These are phyloP conservation scores for Melampsora americana DNA, from an alignment of 1,284 basidiomycete genomes.

Conservation along the genomic window DNA sequence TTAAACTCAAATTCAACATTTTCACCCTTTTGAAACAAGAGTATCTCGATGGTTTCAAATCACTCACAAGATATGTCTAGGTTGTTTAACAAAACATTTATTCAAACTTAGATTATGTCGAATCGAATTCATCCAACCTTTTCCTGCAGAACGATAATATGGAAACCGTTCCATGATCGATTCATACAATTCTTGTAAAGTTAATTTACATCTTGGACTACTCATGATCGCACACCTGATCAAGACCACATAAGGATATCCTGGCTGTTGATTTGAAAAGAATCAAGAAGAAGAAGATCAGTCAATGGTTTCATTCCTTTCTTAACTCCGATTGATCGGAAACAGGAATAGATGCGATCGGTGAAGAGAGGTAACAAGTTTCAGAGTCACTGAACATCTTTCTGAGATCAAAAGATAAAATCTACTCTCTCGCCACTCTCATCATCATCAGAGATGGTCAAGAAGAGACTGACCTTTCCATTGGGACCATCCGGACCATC, in stretches of 20 bases:
- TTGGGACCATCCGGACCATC: conserved; percentile 43
- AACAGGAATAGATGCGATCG: no score
- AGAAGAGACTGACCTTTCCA: conserved; percentile 28
- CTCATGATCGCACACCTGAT: conserved; percentile 70
- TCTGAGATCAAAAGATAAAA: no score
- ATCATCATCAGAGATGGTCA: neutral
- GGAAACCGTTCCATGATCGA: conserved; percentile 61
- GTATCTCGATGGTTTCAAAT: no score
- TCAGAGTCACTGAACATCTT: neutral
- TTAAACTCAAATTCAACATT: no score
- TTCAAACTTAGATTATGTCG: conserved; percentile 85
- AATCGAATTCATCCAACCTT: conserved; percentile 63
- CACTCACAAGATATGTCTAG: conserved; percentile 59
- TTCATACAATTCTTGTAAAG: conserved; percentile 65
- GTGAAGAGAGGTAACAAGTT: no score
- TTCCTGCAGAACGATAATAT: conserved; percentile 52
- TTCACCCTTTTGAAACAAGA: no score
- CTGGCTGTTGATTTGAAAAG: conserved; percentile 14
- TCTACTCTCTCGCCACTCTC: neutral
- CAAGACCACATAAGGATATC: conserved; percentile 62
- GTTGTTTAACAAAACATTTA: conserved; percentile 69
- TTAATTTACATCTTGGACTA: conserved; percentile 61
- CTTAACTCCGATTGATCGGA: neutral
- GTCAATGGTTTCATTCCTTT: no score
- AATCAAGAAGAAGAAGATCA: neutral